phyloP scores from a whole-genome alignment of 1,139 yeast species.

The Candida freyschussii region DNA sequence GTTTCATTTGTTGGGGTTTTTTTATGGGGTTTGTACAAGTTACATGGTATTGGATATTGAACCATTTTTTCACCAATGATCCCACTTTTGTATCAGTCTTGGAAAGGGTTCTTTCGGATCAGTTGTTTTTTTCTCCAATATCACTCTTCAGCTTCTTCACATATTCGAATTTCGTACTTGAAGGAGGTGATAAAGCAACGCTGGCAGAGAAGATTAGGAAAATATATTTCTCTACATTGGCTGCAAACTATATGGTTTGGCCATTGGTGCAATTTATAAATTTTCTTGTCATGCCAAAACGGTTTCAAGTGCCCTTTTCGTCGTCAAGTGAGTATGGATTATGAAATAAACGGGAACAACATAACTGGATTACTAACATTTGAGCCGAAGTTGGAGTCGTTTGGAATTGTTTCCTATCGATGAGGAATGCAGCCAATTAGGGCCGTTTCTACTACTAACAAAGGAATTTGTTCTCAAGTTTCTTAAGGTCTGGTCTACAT shows the following conservation, averaged over 20 bases:
- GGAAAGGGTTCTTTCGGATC: slow-evolving; percentile 85
- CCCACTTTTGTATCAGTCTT: slow-evolving; percentile 80
- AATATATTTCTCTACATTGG: slow-evolving; percentile 69
- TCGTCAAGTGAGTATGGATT: slow-evolving; percentile 69
- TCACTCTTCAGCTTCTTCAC: slow-evolving; percentile 77
- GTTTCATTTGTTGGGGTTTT: slow-evolving; percentile 87
- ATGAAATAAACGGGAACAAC: background rate
- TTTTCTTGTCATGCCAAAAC: slow-evolving; percentile 73
- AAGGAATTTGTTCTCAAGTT: no score
- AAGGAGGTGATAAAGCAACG: slow-evolving; percentile 64
- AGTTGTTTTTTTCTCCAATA: slow-evolving; percentile 81
- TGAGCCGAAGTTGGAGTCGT: slow-evolving; percentile 25
- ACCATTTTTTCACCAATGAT: slow-evolving; percentile 70
- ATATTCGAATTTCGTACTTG: slow-evolving; percentile 79
- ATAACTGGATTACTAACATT: slow-evolving; percentile 14
- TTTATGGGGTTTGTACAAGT: slow-evolving; percentile 78
- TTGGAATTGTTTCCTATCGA: slow-evolving; percentile 78
- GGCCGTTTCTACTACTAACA: no score
- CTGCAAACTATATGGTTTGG: slow-evolving; percentile 86
- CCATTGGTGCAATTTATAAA: slow-evolving; percentile 90
- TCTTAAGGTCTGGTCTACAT: no score
- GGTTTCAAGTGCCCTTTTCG: slow-evolving; percentile 86
- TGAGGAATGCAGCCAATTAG: slow-evolving; percentile 32
- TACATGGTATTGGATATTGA: slow-evolving; percentile 83
- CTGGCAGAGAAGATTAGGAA: slow-evolving; percentile 58